These are phyloP conservation scores for Colletotrichum musicola DNA, from an alignment of 2,329 filamentous ascomycete genomes.

Conservation along the genomic window DNA sequence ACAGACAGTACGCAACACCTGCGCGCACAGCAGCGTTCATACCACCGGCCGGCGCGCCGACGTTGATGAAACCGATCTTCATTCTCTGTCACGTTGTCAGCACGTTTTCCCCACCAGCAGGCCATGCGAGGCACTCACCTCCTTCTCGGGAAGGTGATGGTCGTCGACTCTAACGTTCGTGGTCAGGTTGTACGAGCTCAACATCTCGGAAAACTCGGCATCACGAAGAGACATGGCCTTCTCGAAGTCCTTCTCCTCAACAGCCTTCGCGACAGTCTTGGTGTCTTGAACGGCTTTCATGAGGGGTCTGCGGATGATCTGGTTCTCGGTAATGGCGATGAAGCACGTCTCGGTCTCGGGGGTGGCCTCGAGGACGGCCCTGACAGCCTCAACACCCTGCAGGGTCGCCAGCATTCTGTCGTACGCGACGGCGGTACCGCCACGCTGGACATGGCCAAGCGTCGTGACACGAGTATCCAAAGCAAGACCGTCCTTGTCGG, in stretches of 20 bases:
- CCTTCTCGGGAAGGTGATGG: constrained; percentile 75
- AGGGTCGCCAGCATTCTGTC: constrained; percentile 93
- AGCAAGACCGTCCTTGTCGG: constrained; percentile 78
- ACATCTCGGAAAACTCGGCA: constrained; percentile 93
- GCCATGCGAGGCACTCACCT: constrained; percentile 63
- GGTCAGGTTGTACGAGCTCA: constrained; percentile 90
- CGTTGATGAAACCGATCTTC: constrained; percentile 95
- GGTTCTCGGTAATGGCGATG: constrained; percentile 97
- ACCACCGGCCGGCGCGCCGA: constrained; percentile 94
- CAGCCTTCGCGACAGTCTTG: constrained; percentile 84
- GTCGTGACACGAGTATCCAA: constrained; percentile 96
- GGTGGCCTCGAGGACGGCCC: constrained; percentile 88
- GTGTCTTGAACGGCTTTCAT: constrained; percentile 91
- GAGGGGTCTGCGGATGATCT: constrained; percentile 90
- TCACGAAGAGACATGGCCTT: constrained; percentile 90
- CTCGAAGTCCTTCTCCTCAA: constrained; percentile 87
- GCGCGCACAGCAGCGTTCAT: constrained; percentile 98
- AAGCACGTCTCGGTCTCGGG: constrained; percentile 93
- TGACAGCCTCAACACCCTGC: constrained; percentile 94
- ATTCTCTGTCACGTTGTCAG: constrained; percentile 72
- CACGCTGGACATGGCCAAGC: constrained; percentile 96
- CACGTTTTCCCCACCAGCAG: neutral
- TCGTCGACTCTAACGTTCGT: constrained; percentile 82
- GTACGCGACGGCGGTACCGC: constrained; percentile 91
- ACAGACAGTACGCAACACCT: constrained; percentile 91